Evolutionary conservation across 306 rosid genomes (phyloP).

Genomic region (Sesbania bispinosa): DNA sequence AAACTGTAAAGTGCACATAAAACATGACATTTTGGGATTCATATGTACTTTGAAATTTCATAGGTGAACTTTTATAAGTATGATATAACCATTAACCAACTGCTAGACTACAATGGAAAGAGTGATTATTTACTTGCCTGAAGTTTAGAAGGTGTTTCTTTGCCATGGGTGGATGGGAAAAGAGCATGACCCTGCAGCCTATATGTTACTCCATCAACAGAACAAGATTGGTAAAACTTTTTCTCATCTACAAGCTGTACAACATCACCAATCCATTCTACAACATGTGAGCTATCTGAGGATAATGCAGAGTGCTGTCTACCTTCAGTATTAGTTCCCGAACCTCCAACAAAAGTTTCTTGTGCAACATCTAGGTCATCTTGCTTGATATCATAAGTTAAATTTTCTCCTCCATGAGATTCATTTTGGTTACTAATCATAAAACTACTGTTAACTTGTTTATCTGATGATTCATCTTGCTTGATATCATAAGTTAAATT

Average conservation of each 20-base stretch:
- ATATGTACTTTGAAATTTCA: background rate
- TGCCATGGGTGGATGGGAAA: conserved; percentile 53
- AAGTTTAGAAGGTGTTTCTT: conserved; percentile 69
- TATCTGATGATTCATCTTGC: conserved; percentile 45
- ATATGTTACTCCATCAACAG: conserved; percentile 63
- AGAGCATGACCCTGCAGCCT: conserved; percentile 70
- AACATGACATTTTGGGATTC: background rate
- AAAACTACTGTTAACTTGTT: conserved; percentile 25
- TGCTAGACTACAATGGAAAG: conserved; percentile 17
- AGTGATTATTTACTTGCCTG: conserved; percentile 62
- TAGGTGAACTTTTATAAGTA: conserved; percentile 17
- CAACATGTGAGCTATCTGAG: conserved; percentile 45
- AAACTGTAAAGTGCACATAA: conserved; percentile 1
- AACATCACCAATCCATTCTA: conserved; percentile 76
- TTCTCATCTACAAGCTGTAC: conserved; percentile 44
- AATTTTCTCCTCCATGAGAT: conserved; percentile 39
- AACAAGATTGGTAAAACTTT: conserved; percentile 60
- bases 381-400: conserved; percentile 45
- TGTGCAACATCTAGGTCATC: conserved; percentile 46
- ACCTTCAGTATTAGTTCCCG: conserved; percentile 44
- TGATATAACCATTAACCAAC: conserved; percentile 5
- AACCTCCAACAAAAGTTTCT: conserved; percentile 39
- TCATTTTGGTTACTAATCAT: conserved; percentile 28
- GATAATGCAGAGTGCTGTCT: conserved; percentile 36
- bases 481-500: conserved; percentile 45